Evolutionary conservation across 352 stramenopile genomes (phyloP).

Genomic region (Peronospora destructor): DNA sequence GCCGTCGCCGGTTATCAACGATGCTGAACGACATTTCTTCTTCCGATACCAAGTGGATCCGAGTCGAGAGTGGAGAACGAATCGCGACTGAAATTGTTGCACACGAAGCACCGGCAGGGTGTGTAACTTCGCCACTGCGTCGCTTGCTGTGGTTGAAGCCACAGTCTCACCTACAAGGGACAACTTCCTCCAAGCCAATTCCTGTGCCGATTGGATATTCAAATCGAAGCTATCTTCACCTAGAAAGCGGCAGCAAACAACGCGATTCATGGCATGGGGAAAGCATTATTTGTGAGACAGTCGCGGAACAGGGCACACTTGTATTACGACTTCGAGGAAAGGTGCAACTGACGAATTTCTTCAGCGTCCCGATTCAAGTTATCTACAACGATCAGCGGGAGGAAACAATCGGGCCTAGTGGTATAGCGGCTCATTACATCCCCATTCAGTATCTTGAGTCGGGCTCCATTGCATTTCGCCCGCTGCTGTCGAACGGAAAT

Average conservation of each 20-base stretch:
- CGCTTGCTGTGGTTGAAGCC: conserved; percentile 73
- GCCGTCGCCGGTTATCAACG: conserved; percentile 54
- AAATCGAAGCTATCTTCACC: conserved; percentile 77
- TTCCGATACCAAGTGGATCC: conserved; percentile 57
- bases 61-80: conserved; percentile 53
- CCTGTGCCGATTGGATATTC: conserved; percentile 84
- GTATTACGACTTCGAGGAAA: conserved; percentile 72
- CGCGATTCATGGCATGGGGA: conserved; percentile 67
- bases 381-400: conserved; percentile 64
- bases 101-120: conserved; percentile 76
- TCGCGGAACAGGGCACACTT: conserved; percentile 78
- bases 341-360: conserved; percentile 71
- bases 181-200: conserved; percentile 56
- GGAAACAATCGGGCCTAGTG: conserved; percentile 45
- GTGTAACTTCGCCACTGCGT: conserved; percentile 66
- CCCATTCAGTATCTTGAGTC: conserved; percentile 74
- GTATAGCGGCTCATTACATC: conserved; percentile 55
- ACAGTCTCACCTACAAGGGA: conserved; percentile 38
- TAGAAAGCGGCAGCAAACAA: conserved; percentile 57
- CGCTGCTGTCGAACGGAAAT: conserved; percentile 49
- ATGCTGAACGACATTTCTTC: conserved; percentile 77
- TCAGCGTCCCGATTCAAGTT: conserved; percentile 62
- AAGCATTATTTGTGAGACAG: conserved; percentile 80
- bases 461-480: conserved; percentile 64
- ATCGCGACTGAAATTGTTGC: conserved; percentile 73